Conservation (phyloP, 371 early-diverging fungal genomes). For the Mucor irregularis region DNA sequence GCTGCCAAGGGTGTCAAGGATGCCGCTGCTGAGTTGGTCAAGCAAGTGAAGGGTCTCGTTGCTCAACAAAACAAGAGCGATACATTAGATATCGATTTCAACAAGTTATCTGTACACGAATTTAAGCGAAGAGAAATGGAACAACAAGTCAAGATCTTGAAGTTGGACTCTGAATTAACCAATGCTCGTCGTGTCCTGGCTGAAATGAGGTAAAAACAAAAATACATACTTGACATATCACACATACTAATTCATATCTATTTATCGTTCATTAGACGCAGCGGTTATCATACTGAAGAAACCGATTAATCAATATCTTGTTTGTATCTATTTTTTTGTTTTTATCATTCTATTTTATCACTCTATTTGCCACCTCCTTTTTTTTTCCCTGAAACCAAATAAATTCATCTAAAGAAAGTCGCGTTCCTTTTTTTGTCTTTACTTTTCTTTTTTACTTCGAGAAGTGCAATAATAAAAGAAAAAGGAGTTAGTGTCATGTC, state of each 20-base stretch:
- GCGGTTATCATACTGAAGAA: slow-evolving; percentile 54
- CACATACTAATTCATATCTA: not conserved
- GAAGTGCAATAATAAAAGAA: no score
- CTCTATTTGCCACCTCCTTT: no score
- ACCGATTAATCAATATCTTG: no score
- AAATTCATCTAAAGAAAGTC: no score
- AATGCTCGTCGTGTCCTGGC: slow-evolving; percentile 86
- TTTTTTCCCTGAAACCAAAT: no score
- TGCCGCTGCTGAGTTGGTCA: slow-evolving; percentile 89
- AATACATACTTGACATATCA: not conserved
- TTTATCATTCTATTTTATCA: no score
- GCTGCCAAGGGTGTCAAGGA: slow-evolving; percentile 94
- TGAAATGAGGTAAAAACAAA: slow-evolving; percentile 84
- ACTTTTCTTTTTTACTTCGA: no score
- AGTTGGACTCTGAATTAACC: slow-evolving; percentile 89
- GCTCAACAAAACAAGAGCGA: slow-evolving; percentile 59
- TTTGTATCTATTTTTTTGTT: no score
- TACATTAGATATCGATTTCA: slow-evolving; percentile 66
- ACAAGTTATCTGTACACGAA: slow-evolving; percentile 83
- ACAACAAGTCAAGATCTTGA: slow-evolving; percentile 94
- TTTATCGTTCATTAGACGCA: slow-evolving; percentile 30
- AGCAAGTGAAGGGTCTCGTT: slow-evolving; percentile 88
- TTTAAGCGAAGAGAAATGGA: slow-evolving; percentile 96
- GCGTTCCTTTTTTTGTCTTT: no score
- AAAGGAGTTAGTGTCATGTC: no score